Evolutionary conservation across 768 basidiomycete genomes (phyloP), one percentile per base, ranked within the genome.

Genomic region (Strobilomyces echinocephalus): DNA sequence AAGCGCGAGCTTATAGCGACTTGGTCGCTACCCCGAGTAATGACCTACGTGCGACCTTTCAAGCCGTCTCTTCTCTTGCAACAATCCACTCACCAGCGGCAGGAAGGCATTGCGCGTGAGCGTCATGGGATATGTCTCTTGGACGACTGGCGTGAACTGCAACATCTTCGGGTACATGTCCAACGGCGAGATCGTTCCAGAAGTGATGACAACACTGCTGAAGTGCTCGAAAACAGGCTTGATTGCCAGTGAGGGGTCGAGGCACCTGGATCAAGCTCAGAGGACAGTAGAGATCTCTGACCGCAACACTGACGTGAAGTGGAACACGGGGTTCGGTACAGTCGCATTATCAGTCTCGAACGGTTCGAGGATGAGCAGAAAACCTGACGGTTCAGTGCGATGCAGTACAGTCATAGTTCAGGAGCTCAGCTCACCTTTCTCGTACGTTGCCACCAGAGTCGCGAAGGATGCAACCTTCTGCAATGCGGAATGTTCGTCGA

Each of bases 101-200:
- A 99, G 71, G 73, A 99, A 99, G 30, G 95, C 93, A 64, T 97
- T 95, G 57, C 97, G 82, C 12, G 92, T 90, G 41, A 99, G 78
- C 18, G 97, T 95, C 97, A 99, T 99, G 1, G 95, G 83, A 73
- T 99, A 99, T 1, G 90, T 91, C 70, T 97, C 95, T 73, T 94
- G 90, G 7, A 97, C 90, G 18, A 95, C 94, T 2, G 97, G 95
- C 16, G 91, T 91, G 71, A 99, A 99, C 60, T 94, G 92, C 30
- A 99, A 78, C 91, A 99, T 99, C 73, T 98, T 99, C 12, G 97
- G 97, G 70, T 99, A 99, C 97, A 99, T 99, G 72, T 99, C 97
- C 53, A 99, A 72, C 3, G 97, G 97, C 1, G 95, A 97, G 62
- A 99, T 93, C 11, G 97, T 99, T 62, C 97, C 97, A 5, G 94